Percentiles rank a stretch among this genome's conserved stretches.
These are phyloP conservation scores for Buxus sempervirens DNA, from an alignment of 164 flowering plant species.

Conservation along the genomic window DNA sequence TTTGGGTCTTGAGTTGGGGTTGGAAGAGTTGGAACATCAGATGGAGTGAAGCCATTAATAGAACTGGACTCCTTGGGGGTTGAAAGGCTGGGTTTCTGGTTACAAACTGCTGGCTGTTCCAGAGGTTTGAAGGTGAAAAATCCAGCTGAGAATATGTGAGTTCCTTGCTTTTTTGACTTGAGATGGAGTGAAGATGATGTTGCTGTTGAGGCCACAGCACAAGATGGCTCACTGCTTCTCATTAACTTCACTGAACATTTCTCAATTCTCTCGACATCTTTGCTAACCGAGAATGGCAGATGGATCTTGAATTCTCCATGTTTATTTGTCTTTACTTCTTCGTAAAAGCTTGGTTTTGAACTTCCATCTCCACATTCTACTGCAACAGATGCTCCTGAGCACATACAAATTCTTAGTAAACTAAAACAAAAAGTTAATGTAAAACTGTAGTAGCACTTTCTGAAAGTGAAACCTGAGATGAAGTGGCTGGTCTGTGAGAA, in stretches of 20 bases:
- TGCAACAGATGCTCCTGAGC: constrained; percentile 51
- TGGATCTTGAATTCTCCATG: constrained; percentile 59
- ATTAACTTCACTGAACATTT: constrained; percentile 62
- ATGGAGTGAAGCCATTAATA: constrained; percentile 7
- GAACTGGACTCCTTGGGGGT: constrained; percentile 15
- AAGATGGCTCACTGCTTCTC: constrained; percentile 65
- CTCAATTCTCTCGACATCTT: constrained; percentile 55
- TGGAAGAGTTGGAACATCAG: constrained; percentile 10
- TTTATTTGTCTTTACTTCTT: constrained; percentile 58
- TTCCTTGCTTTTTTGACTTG: constrained; percentile 53
- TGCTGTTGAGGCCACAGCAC: constrained; percentile 66
- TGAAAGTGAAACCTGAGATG: constrained; percentile 75
- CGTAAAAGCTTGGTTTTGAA: constrained; percentile 30
- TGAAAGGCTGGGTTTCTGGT: constrained; percentile 41
- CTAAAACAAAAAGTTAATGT: no score
- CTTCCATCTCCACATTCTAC: constrained; percentile 44
- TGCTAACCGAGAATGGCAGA: constrained; percentile 58
- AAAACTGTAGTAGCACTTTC: no score
- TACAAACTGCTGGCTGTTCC: constrained; percentile 51
- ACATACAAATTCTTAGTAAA: background rate
- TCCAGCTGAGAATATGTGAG: constrained; percentile 59
- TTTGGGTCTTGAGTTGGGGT: constrained; percentile 21
- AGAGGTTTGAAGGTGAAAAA: constrained; percentile 66
- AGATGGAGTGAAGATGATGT: constrained; percentile 54
- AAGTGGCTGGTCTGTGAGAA: constrained; percentile 56